Evolutionary conservation across 1,284 basidiomycete species (phyloP).

Genomic region (Boletus calvinii): DNA sequence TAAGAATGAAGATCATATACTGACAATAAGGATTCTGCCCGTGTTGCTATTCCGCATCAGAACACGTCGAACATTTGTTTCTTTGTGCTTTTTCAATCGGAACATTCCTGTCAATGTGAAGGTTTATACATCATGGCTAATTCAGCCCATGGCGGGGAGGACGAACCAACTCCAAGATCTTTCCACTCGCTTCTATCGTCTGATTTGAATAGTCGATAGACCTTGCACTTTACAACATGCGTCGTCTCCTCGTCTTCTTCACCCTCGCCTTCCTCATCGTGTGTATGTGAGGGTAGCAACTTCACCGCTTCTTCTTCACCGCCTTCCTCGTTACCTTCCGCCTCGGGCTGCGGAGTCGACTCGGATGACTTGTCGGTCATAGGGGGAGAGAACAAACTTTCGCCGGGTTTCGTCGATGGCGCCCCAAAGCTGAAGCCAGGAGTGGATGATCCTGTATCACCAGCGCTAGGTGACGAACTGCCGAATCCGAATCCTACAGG

Average conservation of each 20-base stretch:
- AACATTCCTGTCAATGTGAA: constrained; percentile 49
- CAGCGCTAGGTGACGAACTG: constrained; percentile 37
- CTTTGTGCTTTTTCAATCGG: constrained; percentile 69
- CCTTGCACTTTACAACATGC: constrained; percentile 60
- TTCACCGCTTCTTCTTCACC: constrained; percentile 35
- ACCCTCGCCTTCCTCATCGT: constrained; percentile 72
- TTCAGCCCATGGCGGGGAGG: not conserved
- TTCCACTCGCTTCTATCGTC: constrained; percentile 56
- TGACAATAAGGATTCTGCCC: constrained; percentile 69
- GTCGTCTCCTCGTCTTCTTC: constrained; percentile 81
- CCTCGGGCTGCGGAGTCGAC: constrained; percentile 38
- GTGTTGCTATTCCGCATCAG: constrained; percentile 68
- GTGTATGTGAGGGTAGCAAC: constrained; percentile 42
- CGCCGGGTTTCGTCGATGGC: constrained; percentile 25
- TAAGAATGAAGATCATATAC: constrained; percentile 28
- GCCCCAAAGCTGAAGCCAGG: constrained; percentile 32
- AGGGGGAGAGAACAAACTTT: constrained; percentile 31
- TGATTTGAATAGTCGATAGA: constrained; percentile 59
- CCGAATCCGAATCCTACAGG: constrained; percentile 60
- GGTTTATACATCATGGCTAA: constrained; percentile 1
- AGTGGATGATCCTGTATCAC: constrained; percentile 19
- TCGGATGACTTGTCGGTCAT: constrained; percentile 31
- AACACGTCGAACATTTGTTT: constrained; percentile 52
- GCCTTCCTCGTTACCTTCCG: constrained; percentile 33
- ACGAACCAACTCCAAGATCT: constrained; percentile 60